Percentiles rank a stretch among this genome's conserved stretches.
Conservation (phyloP, 331 rosid genomes). For the Telfairia occidentalis region DNA sequence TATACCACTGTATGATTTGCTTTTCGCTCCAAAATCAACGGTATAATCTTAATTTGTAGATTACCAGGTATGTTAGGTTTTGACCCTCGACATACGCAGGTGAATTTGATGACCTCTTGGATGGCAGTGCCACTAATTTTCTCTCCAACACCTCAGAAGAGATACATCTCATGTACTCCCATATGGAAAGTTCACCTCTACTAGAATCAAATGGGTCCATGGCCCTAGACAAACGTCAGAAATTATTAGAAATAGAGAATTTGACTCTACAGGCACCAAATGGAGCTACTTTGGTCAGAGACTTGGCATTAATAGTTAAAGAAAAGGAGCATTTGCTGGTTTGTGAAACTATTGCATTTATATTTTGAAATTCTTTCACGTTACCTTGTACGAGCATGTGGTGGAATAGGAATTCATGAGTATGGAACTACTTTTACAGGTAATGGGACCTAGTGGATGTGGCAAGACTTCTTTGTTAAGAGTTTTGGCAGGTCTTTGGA, state of each 20-base stretch:
- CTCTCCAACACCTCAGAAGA: conserved; percentile 42
- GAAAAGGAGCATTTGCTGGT: conserved; percentile 77
- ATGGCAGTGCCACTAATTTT: conserved; percentile 37
- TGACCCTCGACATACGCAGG: conserved; percentile 38
- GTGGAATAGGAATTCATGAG: conserved; percentile 9
- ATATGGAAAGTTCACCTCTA: conserved; percentile 25
- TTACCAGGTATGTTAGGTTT: not conserved
- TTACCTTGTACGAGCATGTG: not conserved
- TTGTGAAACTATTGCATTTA: conserved; percentile 16
- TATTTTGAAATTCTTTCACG: not conserved
- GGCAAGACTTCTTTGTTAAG: conserved; percentile 89
- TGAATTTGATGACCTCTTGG: conserved; percentile 80
- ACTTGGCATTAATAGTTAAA: conserved; percentile 46
- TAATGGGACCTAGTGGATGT: conserved; percentile 87
- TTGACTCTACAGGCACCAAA: conserved; percentile 68
- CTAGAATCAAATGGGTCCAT: conserved; percentile 60
- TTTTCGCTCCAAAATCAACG: not conserved
- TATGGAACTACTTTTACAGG: conserved; percentile 34
- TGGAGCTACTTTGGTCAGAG: conserved; percentile 50
- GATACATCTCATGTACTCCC: conserved; percentile 40
- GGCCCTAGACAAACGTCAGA: conserved; percentile 28
- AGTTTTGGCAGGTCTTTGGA: conserved; percentile 93
- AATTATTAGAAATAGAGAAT: conserved; percentile 52
- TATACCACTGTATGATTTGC: not conserved
- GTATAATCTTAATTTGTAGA: not conserved